Evolutionary conservation across 352 stramenopile genomes (phyloP).

Genomic region (Globisporangium paddicum): DNA sequence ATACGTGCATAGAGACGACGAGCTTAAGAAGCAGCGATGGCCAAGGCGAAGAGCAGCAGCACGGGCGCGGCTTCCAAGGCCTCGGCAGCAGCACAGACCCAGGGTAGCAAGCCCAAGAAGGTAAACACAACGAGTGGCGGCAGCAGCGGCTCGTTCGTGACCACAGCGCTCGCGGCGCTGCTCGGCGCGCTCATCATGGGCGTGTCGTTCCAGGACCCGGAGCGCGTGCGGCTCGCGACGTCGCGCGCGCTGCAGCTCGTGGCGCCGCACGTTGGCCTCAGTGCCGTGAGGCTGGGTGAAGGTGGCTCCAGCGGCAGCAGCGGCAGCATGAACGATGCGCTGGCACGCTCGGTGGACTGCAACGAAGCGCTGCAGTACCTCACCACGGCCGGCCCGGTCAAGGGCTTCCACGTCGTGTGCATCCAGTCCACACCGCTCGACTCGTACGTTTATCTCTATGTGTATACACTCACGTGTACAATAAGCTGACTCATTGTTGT

Average conservation of each 20-base stretch:
- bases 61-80: neutral
- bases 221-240: neutral
- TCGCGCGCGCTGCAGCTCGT: constrained; percentile 8
- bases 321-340: neutral
- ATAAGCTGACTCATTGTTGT: too few relatives aligned
- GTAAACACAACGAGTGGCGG: neutral
- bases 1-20: too few relatives aligned
- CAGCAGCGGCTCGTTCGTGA: neutral
- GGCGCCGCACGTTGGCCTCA: neutral
- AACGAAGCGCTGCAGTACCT: constrained; percentile 30
- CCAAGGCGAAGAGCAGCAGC: neutral
- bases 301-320: too few relatives aligned
- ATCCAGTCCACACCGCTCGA: constrained; percentile 30
- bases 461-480: too few relatives aligned
- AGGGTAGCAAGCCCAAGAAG: neutral
- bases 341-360: constrained; percentile 25
- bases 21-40: neutral
- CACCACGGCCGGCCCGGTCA: constrained; percentile 46
- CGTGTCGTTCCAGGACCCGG: neutral
- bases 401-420: constrained; percentile 68
- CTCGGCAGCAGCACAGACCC: too few relatives aligned
- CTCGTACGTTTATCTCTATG: too few relatives aligned
- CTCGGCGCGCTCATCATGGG: constrained; percentile 2
- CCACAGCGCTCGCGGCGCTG: neutral
- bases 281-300: neutral